Percentiles rank a stretch among this genome's conserved stretches.
phyloP scores from a whole-genome alignment of 1,284 basidiomycete species.

The Ganoderma sinense region DNA sequence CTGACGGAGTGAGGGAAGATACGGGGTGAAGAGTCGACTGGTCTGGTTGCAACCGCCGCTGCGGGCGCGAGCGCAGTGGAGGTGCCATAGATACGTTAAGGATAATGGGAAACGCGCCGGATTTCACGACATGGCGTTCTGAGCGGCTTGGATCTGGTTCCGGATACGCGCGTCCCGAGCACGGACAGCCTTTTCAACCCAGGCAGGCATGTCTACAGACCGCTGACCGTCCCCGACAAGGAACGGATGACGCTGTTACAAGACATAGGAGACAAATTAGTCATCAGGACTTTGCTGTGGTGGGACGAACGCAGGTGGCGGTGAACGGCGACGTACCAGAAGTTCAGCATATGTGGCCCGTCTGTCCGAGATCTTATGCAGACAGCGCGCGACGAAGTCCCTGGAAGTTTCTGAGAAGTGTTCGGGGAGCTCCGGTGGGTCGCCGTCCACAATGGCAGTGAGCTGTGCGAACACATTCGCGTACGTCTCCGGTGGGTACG shows the following conservation, averaged over 20 bases:
- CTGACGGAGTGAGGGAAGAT: background rate
- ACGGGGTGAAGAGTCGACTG: background rate
- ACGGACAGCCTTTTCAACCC: conserved; percentile 76
- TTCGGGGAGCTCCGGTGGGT: conserved; percentile 85
- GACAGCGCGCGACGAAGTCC: conserved; percentile 68
- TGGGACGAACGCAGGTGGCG: background rate
- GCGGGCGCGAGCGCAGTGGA: background rate
- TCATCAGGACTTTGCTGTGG: background rate
- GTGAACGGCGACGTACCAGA: conserved; percentile 57
- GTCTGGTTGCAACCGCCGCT: background rate
- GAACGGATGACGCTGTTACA: conserved; percentile 71
- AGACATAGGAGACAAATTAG: background rate
- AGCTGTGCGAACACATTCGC: conserved; percentile 97
- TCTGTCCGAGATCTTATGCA: conserved; percentile 80
- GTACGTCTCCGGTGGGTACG: conserved; percentile 99
- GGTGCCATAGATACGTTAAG: conserved; percentile 5
- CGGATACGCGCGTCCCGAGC: conserved; percentile 35
- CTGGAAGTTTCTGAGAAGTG: conserved; percentile 58
- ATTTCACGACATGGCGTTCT: conserved; percentile 20
- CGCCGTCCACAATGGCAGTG: conserved; percentile 95
- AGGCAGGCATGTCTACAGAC: conserved; percentile 83
- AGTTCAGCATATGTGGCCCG: conserved; percentile 89
- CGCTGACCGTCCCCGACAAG: conserved; percentile 60
- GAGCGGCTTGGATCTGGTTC: conserved; percentile 29
- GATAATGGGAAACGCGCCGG: background rate